Conservation (phyloP, 2,329 filamentous ascomycete species). For the Nemania sp. region DNA sequence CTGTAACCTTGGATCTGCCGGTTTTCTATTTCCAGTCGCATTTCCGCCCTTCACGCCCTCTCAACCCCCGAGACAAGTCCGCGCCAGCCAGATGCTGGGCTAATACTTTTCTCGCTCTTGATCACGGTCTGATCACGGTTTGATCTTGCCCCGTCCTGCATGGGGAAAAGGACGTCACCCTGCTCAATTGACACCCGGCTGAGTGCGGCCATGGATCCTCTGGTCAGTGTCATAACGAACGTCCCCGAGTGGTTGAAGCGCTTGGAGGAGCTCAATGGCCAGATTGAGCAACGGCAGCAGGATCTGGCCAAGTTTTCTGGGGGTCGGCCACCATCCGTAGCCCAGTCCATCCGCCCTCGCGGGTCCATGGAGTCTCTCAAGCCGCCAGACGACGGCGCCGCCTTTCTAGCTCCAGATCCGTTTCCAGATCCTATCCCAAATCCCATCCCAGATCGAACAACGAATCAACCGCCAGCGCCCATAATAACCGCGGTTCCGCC, state of each 20-base stretch:
- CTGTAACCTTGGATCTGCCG: conserved; percentile 8
- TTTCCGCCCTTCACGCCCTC: not conserved
- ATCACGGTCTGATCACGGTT: conserved; percentile 1
- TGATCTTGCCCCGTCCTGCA: too few species aligned
- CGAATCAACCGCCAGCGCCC: conserved; percentile 14
- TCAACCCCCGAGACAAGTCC: not conserved
- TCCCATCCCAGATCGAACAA: conserved; percentile 22
- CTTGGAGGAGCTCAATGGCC: conserved; percentile 61
- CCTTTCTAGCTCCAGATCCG: conserved; percentile 22
- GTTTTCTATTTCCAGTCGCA: not conserved
- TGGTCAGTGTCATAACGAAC: conserved; percentile 57
- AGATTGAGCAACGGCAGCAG: conserved; percentile 64
- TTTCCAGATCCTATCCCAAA: conserved; percentile 19
- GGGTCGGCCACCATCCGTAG: conserved; percentile 38
- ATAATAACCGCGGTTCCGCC: conserved; percentile 13
- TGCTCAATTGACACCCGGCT: conserved; percentile 3
- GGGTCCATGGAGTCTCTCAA: conserved; percentile 59
- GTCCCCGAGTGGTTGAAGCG: conserved; percentile 63
- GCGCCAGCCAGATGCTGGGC: conserved; percentile 7
- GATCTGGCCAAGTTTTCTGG: conserved; percentile 57
- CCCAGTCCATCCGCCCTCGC: conserved; percentile 52
- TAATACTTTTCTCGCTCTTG: conserved; percentile 19
- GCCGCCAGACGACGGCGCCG: conserved; percentile 49
- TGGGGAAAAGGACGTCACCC: too few species aligned
- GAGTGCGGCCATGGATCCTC: conserved; percentile 56